Base-by-base conservation (phyloP, 108 stramenopile genomes). In the Nannochloropsis salina region DNA sequence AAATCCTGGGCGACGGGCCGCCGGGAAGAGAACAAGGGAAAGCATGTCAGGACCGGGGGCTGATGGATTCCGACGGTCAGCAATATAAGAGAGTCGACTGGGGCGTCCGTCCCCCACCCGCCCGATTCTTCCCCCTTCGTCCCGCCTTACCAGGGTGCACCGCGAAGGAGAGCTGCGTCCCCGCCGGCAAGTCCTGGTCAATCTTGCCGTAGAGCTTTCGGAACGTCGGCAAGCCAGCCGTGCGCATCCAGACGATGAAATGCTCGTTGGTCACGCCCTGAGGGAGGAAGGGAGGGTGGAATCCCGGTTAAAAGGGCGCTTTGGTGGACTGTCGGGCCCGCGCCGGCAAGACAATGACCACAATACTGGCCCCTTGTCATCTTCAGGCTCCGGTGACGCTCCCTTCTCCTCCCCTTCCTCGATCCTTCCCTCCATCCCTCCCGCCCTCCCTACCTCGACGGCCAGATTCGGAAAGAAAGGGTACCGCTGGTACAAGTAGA, bases 161-260 rank as follows among this genome's bases (percentile, higher is more conserved):
- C 9, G 20, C 2, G 42, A 82, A 82, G 10, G 42, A 40, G 8
- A 82, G 82, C 42, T 82, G 42, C 42, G 82, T 82, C 31, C 82
- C 82, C 42, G 40, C 42, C 3, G 82, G 82, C 31, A 82, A 12
- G 82, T 82, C 82, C 42, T 41, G 9, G 9, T 82, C 82, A 42
- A 82, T 82, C 79, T 82, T 87, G 43, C 98, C 99, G 87, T 99
- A 99, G 11, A 99, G 91, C 88, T 99, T 99, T 45, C 98, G 95
- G 91, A 99, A 99, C 20, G 84, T 90, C 2, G 97, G 94, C 10
- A 95, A 86, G 1, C 94, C 95, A 4, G 98, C 98, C 5, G 93
- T 92, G 18, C 98, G 92, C 99, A 99, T 99, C 99, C 99, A 99
- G 9, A 99, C 98, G 9, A 98, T 93, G 90, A 99, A 99, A 88